Evolutionary conservation across 2,329 filamentous ascomycete species (phyloP), one percentile per base, ranked within the genome.

Genomic region (Lecanicillium sp.): DNA sequence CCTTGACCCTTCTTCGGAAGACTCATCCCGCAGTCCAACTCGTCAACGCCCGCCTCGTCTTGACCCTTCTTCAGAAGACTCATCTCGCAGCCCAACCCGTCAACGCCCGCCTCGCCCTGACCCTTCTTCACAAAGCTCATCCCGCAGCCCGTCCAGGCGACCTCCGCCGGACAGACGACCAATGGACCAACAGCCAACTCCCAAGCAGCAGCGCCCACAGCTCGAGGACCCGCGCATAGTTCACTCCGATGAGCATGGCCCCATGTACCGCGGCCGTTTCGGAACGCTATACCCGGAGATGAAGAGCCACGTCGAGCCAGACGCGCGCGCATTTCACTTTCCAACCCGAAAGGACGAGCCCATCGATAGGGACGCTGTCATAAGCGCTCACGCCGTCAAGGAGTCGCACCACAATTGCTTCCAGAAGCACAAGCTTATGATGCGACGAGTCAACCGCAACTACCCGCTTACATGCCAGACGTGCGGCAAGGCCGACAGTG

Each of bases 391-490:
- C 7, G 61, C 68, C 2, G 53, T 75, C n/a, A 60, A 56, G 36
- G 60, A 68, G 33, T 56, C 58, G 2, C 64, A 67, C 44, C 64
- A 64, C 45, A 48, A 56, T 41, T 78, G 74, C 53, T 62, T 69
- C 41, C 63, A 65, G 29, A 51, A 53, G 4, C 74, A 78, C 50
- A 52, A 51, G 33, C 60, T 55, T 33, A 71, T 77, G 67, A 60
- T 67, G 38, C 55, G 62, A 28, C 64, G 65, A 38, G 56, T 58
- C 43, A 77, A 78, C 52, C 54, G 51, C 33, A 52, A 64, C 48
- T 70, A 75, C 49, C 62, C 72, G 2, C 58, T 77, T 15, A 61
- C 68, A 9, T 78, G 74, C 51, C 69, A 74, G 53, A 62, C 67
- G 4, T 78, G 74, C 53, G 61, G 62, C 37, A 60, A 58, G 41